phyloP scores from a whole-genome alignment of 73 alveolate species.

The Urostyla sp. region DNA sequence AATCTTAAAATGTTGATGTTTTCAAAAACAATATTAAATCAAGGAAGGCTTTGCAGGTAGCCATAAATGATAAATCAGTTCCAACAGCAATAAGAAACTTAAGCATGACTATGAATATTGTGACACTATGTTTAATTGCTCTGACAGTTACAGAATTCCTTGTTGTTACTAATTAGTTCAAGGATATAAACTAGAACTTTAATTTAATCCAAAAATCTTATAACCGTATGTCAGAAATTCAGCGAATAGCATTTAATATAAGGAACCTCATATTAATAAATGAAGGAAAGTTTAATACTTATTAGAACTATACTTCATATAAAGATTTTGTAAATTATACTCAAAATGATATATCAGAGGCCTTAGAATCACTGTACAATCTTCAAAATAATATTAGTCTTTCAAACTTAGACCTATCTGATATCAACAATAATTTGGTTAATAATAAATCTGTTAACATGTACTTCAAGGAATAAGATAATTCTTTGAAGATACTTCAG shows the following conservation, averaged over 20 bases:
- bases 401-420: conserved; percentile 21
- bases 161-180: conserved; percentile 20
- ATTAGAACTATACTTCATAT: conserved; percentile 23
- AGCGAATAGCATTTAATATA: conserved; percentile 53
- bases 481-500: conserved; percentile 39
- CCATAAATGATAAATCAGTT: conserved; percentile 42
- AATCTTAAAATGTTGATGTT: conserved; percentile 20
- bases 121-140: conserved; percentile 34
- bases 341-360: conserved; percentile 24
- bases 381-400: conserved; percentile 33
- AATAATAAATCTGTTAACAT: conserved; percentile 30
- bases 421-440: conserved; percentile 1
- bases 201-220: conserved; percentile 43
- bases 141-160: conserved; percentile 47
- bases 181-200: conserved; percentile 57
- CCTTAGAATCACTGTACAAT: conserved; percentile 44
- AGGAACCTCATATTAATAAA: conserved; percentile 48
- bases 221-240: conserved; percentile 51
- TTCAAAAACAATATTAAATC: conserved; percentile 54
- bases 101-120: conserved; percentile 49
- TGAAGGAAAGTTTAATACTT: conserved; percentile 15
- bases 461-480: conserved; percentile 54
- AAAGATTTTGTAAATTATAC: conserved; percentile 9
- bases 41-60: conserved; percentile 59
- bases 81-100: conserved; percentile 54